Evolutionary conservation across 2,329 filamentous ascomycete species (phyloP), one percentile per base, ranked within the genome.

Genomic region (Cladosporium sp.): DNA sequence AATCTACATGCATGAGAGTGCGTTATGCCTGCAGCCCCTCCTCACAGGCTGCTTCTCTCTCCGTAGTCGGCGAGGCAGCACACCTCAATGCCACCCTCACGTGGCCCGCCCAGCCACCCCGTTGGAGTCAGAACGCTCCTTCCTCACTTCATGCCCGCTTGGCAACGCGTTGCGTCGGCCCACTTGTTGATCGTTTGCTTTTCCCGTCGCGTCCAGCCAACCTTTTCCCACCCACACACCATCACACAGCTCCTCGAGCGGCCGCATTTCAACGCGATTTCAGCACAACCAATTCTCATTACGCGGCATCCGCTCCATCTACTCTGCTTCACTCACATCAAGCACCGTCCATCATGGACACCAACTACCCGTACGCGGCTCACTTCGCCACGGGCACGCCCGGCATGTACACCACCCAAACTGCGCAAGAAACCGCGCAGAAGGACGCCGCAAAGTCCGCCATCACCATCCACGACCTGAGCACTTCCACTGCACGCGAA

Each of bases 231-330:
- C 42, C 24, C 15, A 45, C 5, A 28, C 42, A 32, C 60, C 13
- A 44, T 59, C 15, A 20, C 60, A n/a, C 56, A 64, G 54, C 70
- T 71, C 20, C 28, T 9, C 8, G 12, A 10, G 12, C 9, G 12
- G 28, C 12, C 28, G 28, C 28, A 32, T 9, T 10, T 32, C 28
- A 7, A 10, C 28, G 28, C 28, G 28, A 5, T 9, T 9, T 45
- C 40, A 24, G 20, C 15, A 9, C n/a, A 15, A 15, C 42, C 15
- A 9, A 12, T 15, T 10, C 42, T 17, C 15, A 9, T 7, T 28
- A n/a, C 5, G 15, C n/a, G n/a, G n/a, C 42, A 28, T 28, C 22
- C 12, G 9, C 22, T 15, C 9, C 40, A 44, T 17, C 24, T 15
- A 44, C 40, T 9, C 20, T n/a, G 3, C 22, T n/a, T n/a, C 7